Evolutionary conservation across 192 early-diverging fungal genomes (phyloP), one percentile per base, ranked within the genome.

Genomic region (Podila verticillata): DNA sequence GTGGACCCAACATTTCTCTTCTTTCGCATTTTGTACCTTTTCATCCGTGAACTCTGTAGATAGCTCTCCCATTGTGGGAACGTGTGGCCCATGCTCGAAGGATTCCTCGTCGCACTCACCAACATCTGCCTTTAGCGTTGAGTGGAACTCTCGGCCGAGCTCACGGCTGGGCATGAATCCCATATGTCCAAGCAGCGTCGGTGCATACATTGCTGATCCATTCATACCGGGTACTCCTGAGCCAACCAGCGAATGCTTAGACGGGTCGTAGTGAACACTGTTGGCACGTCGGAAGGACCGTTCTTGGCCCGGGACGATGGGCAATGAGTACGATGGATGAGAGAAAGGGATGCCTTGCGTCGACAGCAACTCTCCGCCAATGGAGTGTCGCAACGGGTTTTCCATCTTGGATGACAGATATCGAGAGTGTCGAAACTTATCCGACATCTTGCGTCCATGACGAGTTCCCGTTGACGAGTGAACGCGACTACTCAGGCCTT

Each of bases 361-460:
- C 0, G 77, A 80, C 32, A 80, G 19, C 7, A 80, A 35, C 29
- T 80, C 77, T 17, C 77, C 77, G 10, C 77, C 77, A 24, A 80
- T 80, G 5, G 77, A 80, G 34, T 80, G 77, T 3, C 77, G 77
- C 77, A 80, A 63, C 12, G 65, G 20, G 17, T 72, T 68, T 1
- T 80, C 77, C 15, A 48, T 20, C 48, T 80, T 80, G 22, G 77
- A 72, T 4, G 57, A 47, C 30, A 57, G 63, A 47, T 57, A 72
- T 12, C 77, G 70, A 22, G 70, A 72, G 28, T 80, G 77, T 2
- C 77, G 70, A 29, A 72, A 72, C 39, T 80, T 80, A n/a, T 80
- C 77, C 1, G 77, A 80, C 77, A 80, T 80, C 19, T 80, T 80
- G 34, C 77, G 64, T 20, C 36, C 36, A 61, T 80, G 77, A 10